Evolutionary conservation across 768 basidiomycete species (phyloP).

Genomic region (Trichaptum fuscoviolaceum): DNA sequence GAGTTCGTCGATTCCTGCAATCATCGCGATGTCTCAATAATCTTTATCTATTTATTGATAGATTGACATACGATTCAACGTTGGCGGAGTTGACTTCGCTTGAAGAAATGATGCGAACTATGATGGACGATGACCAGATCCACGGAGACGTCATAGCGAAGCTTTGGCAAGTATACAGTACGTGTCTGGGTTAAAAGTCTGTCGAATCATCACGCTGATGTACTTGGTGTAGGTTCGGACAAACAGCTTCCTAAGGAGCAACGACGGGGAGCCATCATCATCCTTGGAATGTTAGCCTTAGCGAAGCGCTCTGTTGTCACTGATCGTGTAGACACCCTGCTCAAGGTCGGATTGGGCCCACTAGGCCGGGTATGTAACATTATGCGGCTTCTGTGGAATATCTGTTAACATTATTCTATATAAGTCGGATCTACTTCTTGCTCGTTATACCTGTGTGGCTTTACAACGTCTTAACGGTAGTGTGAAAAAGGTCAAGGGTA

Average conservation of each 20-base stretch:
- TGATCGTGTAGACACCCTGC: constrained; percentile 78
- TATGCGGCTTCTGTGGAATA: background rate
- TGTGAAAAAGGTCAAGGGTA: constrained; percentile 95
- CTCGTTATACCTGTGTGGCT: constrained; percentile 90
- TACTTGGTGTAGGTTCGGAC: constrained; percentile 51
- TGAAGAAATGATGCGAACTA: constrained; percentile 93
- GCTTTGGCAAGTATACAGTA: constrained; percentile 96
- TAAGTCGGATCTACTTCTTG: constrained; percentile 83
- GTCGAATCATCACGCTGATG: background rate
- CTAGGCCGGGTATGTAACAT: constrained; percentile 62
- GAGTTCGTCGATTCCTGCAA: constrained; percentile 50
- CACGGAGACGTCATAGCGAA: constrained; percentile 82
- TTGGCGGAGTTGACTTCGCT: constrained; percentile 93
- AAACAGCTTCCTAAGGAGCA: constrained; percentile 75
- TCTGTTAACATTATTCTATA: constrained; percentile 4
- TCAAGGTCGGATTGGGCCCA: constrained; percentile 82
- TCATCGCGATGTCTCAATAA: background rate
- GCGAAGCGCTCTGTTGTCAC: constrained; percentile 73
- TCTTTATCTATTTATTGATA: constrained; percentile 27
- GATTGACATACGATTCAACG: constrained; percentile 86
- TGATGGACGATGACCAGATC: constrained; percentile 88
- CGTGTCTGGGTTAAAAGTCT: constrained; percentile 21
- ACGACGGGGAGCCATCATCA: constrained; percentile 91
- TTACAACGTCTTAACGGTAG: constrained; percentile 90
- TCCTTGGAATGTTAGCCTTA: constrained; percentile 94